phyloP scores from a whole-genome alignment of 805 yeast genomes.

The Candida hispaniensis region DNA sequence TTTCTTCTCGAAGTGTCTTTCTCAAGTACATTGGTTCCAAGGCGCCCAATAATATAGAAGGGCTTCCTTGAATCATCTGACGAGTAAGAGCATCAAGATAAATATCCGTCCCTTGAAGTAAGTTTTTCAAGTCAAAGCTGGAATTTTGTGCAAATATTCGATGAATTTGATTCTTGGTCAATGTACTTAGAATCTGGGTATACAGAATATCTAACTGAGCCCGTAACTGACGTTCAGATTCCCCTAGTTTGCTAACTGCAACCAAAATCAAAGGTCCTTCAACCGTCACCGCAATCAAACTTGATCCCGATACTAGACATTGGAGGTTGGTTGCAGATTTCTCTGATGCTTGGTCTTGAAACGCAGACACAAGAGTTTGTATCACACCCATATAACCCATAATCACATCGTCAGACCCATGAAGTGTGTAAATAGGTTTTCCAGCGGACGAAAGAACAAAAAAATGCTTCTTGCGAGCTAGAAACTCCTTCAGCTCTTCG shows the following conservation, averaged over 20 bases:
- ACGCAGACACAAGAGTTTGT: conserved; percentile 67
- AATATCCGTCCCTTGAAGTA: conserved; percentile 64
- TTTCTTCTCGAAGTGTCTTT: conserved; percentile 44
- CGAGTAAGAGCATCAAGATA: conserved; percentile 56
- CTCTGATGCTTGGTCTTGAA: conserved; percentile 32
- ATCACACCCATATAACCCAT: conserved; percentile 69
- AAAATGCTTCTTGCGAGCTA: conserved; percentile 48
- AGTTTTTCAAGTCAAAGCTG: conserved; percentile 70
- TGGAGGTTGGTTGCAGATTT: conserved; percentile 23
- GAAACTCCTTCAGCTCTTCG: conserved; percentile 26
- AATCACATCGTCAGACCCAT: conserved; percentile 57
- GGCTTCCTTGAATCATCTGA: conserved; percentile 42
- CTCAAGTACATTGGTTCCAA: conserved; percentile 52
- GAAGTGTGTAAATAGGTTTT: conserved; percentile 72
- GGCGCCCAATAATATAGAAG: conserved; percentile 54
- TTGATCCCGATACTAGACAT: conserved; percentile 42
- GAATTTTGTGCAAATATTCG: conserved; percentile 59
- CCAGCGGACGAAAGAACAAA: conserved; percentile 77
- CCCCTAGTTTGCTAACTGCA: conserved; percentile 39
- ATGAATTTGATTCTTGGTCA: conserved; percentile 68
- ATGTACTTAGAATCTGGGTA: conserved; percentile 67
- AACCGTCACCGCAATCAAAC: conserved; percentile 48
- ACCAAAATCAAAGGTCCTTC: conserved; percentile 63
- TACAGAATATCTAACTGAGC: conserved; percentile 64
- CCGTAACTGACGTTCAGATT: conserved; percentile 34